These are phyloP conservation scores for Pseudozyma thailandica DNA, from an alignment of 1,284 basidiomycete species.

Conservation along the genomic window DNA sequence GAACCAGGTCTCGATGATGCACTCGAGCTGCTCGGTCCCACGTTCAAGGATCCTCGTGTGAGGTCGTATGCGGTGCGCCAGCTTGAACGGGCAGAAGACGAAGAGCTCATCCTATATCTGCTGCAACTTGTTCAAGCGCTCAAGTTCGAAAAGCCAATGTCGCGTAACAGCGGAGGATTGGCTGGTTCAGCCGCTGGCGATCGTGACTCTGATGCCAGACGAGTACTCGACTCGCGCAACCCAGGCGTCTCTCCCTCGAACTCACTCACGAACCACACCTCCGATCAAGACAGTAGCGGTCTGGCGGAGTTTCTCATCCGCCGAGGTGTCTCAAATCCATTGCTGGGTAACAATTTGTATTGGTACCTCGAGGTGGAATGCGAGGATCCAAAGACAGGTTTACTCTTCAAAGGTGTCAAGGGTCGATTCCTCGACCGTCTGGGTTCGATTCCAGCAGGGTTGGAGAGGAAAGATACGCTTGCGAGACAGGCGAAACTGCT, in stretches of 20 bases:
- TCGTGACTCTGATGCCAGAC: conserved; percentile 15
- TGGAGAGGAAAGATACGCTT: conserved; percentile 34
- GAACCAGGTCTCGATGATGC: conserved; percentile 97
- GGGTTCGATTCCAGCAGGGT: conserved; percentile 3
- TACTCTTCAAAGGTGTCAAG: conserved; percentile 90
- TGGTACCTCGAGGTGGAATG: conserved; percentile 99
- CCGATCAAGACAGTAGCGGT: conserved; percentile 26
- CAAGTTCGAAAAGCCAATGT: conserved; percentile 71
- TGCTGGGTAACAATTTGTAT: conserved; percentile 89
- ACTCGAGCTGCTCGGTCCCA: conserved; percentile 87
- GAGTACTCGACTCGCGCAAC: conserved; percentile 12
- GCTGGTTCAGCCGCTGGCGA: conserved; percentile 22
- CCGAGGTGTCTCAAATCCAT: conserved; percentile 81
- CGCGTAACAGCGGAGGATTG: conserved; percentile 14
- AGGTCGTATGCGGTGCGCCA: conserved; percentile 93
- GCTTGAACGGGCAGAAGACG: conserved; percentile 89
- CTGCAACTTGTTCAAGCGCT: conserved; percentile 96
- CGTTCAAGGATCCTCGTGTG: conserved; percentile 89
- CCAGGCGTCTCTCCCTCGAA: conserved; percentile 19
- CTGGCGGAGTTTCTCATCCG: conserved; percentile 78
- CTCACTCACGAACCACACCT: conserved; percentile 13
- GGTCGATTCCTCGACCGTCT: conserved; percentile 83
- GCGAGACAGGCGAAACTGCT: conserved; percentile 76
- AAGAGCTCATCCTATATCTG: conserved; percentile 93
- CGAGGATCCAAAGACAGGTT: conserved; percentile 77